Conservation (phyloP, 257 asterid species). For the Craterostigma plantagineum region DNA sequence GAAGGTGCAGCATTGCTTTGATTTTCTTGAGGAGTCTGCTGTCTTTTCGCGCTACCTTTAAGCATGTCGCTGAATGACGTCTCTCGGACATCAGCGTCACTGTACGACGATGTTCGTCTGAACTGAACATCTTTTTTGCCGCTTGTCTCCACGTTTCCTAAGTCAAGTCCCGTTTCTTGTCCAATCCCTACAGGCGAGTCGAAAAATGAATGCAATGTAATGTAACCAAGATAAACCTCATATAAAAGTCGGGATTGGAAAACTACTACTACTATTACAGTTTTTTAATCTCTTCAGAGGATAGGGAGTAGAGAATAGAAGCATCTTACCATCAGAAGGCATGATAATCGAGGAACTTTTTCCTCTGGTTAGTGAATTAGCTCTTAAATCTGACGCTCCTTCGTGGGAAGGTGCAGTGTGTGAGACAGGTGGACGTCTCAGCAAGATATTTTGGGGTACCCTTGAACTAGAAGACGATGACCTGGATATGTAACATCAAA, state of each 20-base stretch:
- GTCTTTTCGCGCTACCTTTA: slow-evolving; percentile 43
- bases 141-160: slow-evolving; percentile 27
- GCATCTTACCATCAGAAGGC: slow-evolving; percentile 45
- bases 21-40: slow-evolving; percentile 40
- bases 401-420: slow-evolving; percentile 54
- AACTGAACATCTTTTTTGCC: slow-evolving; percentile 50
- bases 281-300: no score
- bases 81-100: slow-evolving; percentile 66
- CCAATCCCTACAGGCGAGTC: slow-evolving; percentile 21
- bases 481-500: not conserved
- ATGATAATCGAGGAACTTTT: slow-evolving; percentile 19
- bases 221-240: no score
- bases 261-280: no score
- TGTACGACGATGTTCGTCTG: slow-evolving; percentile 49
- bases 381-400: slow-evolving; percentile 31
- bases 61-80: slow-evolving; percentile 97
- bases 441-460: slow-evolving; percentile 17
- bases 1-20: slow-evolving; percentile 13
- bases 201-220: not conserved
- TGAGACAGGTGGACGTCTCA: slow-evolving; percentile 68
- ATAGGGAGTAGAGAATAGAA: not conserved
- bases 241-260: no score
- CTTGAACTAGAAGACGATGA: not conserved
- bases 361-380: slow-evolving; percentile 31
- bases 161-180: slow-evolving; percentile 22